phyloP scores from a whole-genome alignment of 2,329 filamentous ascomycete genomes.

The Aspergillus sojae region DNA sequence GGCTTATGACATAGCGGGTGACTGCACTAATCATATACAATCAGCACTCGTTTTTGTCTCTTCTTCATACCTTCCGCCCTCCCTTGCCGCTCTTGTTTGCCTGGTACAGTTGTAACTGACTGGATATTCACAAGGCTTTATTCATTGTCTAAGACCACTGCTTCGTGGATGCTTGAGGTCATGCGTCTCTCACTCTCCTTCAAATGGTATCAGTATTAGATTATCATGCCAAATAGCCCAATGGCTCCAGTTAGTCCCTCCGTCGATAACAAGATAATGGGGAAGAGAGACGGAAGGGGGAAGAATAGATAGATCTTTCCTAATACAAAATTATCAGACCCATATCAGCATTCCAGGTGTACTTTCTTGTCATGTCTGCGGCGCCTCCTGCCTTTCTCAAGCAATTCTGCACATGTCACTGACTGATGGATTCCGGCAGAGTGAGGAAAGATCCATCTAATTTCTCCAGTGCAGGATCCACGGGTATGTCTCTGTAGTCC shows the following conservation, averaged over 20 bases:
- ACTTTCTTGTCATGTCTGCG: neutral
- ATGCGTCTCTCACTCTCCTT: neutral
- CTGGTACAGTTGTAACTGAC: neutral
- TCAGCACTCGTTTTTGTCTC: neutral
- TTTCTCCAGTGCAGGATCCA: conserved; percentile 46
- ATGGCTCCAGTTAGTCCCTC: neutral
- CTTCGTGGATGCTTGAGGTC: neutral
- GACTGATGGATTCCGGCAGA: conserved; percentile 7
- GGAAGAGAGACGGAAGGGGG: too few relatives aligned
- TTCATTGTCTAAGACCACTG: neutral
- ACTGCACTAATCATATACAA: neutral
- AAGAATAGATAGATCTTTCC: neutral
- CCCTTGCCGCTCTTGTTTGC: neutral
- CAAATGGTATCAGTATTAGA: neutral
- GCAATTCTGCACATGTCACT: neutral
- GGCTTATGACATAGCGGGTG: neutral
- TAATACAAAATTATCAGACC: neutral
- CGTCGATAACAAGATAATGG: neutral
- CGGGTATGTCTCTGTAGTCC: conserved; percentile 38
- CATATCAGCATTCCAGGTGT: neutral
- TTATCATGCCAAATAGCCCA: neutral
- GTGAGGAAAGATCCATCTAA: conserved; percentile 21
- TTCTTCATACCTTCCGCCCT: neutral
- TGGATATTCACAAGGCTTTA: neutral
- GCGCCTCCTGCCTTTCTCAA: too few relatives aligned